Conservation (phyloP, 257 asterid species). For the Coffea eugenioides region DNA sequence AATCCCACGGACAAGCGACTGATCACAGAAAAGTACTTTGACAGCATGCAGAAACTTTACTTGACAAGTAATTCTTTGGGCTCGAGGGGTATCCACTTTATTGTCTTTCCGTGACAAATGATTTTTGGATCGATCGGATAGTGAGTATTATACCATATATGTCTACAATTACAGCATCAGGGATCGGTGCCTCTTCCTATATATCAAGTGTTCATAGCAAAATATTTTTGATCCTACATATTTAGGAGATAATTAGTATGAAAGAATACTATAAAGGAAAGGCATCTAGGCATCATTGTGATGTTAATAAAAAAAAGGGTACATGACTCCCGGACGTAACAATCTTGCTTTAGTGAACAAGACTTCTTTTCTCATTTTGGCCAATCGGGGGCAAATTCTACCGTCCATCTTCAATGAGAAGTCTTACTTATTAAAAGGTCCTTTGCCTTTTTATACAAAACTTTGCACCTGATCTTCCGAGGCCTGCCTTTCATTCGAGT, state of each 20-base stretch:
- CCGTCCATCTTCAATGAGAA: constrained; percentile 33
- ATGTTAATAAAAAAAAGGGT: constrained; percentile 21
- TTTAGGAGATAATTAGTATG: not conserved
- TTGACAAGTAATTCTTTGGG: constrained; percentile 14
- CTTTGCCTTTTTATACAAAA: constrained; percentile 17
- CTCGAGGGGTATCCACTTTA: constrained; percentile 24
- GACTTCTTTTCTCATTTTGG: constrained; percentile 29
- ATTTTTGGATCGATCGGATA: constrained; percentile 7
- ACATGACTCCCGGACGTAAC: constrained; percentile 5
- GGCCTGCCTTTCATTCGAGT: not conserved
- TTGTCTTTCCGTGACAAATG: constrained; percentile 12
- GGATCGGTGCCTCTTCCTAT: constrained; percentile 12
- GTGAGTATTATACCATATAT: not conserved
- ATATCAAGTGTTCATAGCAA: no score
- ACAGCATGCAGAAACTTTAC: constrained; percentile 14
- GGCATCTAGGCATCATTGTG: constrained; percentile 32
- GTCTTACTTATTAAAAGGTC: constrained; percentile 25
- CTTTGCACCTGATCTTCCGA: constrained; percentile 26
- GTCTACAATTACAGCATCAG: constrained; percentile 12
- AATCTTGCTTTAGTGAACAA: constrained; percentile 26
- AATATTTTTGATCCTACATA: not conserved
- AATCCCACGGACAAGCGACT: constrained; percentile 31
- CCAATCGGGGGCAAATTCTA: constrained; percentile 29
- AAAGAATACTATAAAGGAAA: constrained; percentile 9
- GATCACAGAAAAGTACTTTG: constrained; percentile 22